phyloP scores from a whole-genome alignment of 1,139 yeast genomes.

The Candida freyschussii region DNA sequence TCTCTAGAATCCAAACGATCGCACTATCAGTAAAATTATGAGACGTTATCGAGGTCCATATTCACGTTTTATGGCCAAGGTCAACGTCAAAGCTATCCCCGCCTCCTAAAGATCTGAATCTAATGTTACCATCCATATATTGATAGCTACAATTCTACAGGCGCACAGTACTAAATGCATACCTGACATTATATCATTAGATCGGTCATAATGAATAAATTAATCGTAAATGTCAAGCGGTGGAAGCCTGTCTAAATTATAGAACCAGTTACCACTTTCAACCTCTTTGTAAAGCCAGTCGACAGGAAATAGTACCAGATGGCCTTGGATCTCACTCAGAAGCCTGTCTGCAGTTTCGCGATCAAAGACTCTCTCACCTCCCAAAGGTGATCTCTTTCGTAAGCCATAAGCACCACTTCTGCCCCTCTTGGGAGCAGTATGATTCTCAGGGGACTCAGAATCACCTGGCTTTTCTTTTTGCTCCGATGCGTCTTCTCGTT shows the following conservation, averaged over 20 bases:
- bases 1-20: too few species aligned
- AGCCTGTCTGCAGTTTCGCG: conserved; percentile 73
- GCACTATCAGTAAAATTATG: too few species aligned
- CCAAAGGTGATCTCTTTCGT: conserved; percentile 31
- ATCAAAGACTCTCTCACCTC: conserved; percentile 58
- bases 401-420: conserved; percentile 10
- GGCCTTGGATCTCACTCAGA: conserved; percentile 76
- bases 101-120: too few species aligned
- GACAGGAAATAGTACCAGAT: conserved; percentile 82
- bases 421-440: conserved; percentile 7
- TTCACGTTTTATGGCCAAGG: too few species aligned
- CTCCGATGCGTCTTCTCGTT: neutral
- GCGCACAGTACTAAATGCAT: too few species aligned
- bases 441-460: conserved; percentile 1
- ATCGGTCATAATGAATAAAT: neutral
- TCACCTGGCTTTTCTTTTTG: neutral
- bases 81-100: too few species aligned
- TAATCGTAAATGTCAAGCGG: conserved; percentile 92
- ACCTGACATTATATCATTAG: neutral
- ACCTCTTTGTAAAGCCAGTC: conserved; percentile 88
- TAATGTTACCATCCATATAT: too few species aligned
- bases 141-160: too few species aligned
- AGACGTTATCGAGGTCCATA: too few species aligned
- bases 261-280: conserved; percentile 92
- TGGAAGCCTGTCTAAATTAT: conserved; percentile 87